Evolutionary conservation across 2,329 filamentous ascomycete species (phyloP).

Genomic region (Ophiostoma angusticollis): DNA sequence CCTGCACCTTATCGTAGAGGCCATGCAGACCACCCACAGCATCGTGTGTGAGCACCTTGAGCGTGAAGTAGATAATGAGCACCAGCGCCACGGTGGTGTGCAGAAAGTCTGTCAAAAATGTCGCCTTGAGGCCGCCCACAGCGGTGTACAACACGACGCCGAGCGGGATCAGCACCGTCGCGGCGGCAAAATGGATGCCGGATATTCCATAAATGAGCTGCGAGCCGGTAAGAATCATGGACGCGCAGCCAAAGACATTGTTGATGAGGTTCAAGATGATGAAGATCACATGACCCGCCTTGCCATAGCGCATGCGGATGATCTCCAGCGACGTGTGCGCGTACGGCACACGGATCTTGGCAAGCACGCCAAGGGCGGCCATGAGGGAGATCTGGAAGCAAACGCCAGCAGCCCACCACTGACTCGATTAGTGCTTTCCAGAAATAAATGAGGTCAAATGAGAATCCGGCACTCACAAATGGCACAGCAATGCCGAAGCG

Average conservation of each 20-base stretch:
- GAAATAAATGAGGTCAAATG: constrained; percentile 28
- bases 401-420: constrained; percentile 9
- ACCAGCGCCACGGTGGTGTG: constrained; percentile 28
- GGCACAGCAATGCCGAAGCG: constrained; percentile 17
- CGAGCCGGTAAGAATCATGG: constrained; percentile 25
- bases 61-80: constrained; percentile 26
- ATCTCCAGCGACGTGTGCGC: constrained; percentile 31
- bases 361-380: constrained; percentile 28
- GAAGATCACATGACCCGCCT: constrained; percentile 25
- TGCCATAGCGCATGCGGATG: constrained; percentile 25
- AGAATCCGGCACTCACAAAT: constrained; percentile 21
- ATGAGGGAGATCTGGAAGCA: constrained; percentile 11
- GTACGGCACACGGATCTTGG: constrained; percentile 27
- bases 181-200: constrained; percentile 28
- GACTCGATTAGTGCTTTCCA: constrained; percentile 25
- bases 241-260: constrained; percentile 28
- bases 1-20: constrained; percentile 25
- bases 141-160: constrained; percentile 28
- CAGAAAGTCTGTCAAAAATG: constrained; percentile 28
- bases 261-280: constrained; percentile 26
- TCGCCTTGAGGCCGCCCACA: constrained; percentile 26
- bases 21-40: constrained; percentile 21
- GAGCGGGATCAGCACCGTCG: constrained; percentile 26
- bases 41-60: constrained; percentile 20
- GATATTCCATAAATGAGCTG: constrained; percentile 27